Base-by-base conservation (phyloP, 768 basidiomycete species). In the Mrakia gelida region DNA sequence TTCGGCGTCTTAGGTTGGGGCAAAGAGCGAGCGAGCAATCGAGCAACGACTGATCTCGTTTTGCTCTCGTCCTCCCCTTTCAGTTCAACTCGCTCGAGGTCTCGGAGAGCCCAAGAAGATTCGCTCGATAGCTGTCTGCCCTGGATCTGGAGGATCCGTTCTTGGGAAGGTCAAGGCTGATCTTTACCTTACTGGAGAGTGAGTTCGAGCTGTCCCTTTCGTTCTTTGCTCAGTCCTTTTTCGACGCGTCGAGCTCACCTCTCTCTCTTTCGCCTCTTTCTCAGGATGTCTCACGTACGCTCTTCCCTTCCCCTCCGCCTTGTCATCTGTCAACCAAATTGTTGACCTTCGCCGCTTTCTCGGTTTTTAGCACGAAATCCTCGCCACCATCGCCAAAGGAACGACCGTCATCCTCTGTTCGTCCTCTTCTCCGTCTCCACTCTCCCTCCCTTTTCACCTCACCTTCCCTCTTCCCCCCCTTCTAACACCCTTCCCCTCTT, bases 101-200 rank as follows among this genome's bases (percentile, higher is more conserved):
- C 62, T 61, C 3, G 77, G 72, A 7, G 73, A 41, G 18, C 65
- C 41, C 75, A 75, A 45, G 71, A 78, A 41, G 76, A 84, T 87
- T 81, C 84, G 80, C 81, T 89, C 90, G 41, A 88, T 97, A 77
- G 95, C 92, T 73, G 91, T 98, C 79, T 97, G 95, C 84, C 95
- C 95, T 52, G 96, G 96, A 52, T 91, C 91, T 41, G 95, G 94
- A 71, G 92, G 89, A 2, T 91, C 91, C 63, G 87, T 95, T 83
- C 88, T 98, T 70, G 84, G 87, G 72, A 90, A 89, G 71, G 87
- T 89, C 56, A 85, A 88, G 67, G 95, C 94, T 56, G 95, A 97
- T 84, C 88, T 95, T 34, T 94, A 92, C 84, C 87, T 95, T 81
- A 98, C 96, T 3, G 96, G 96, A 13, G 94, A 98, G 86, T 78